phyloP scores from a whole-genome alignment of 768 basidiomycete species.

The Lactifluus subvellereus region DNA sequence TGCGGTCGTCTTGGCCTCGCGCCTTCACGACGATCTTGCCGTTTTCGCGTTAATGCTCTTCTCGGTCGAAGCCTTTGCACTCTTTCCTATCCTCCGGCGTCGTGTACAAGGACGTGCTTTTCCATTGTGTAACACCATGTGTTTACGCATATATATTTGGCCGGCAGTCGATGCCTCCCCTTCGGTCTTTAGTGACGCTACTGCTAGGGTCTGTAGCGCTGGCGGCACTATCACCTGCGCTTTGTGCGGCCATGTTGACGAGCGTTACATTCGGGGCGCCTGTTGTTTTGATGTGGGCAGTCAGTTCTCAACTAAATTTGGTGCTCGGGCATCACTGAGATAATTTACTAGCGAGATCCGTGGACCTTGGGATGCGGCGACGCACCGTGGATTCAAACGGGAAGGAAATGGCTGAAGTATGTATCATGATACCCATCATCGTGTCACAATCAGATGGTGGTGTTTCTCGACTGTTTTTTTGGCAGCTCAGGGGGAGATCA shows the following conservation, averaged over 20 bases:
- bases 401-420: neutral
- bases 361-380: constrained; percentile 87
- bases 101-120: constrained; percentile 53
- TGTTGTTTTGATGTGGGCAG: constrained; percentile 79
- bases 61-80: constrained; percentile 75
- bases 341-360: constrained; percentile 66
- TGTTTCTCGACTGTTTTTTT: constrained; percentile 27
- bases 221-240: constrained; percentile 48
- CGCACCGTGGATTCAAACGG: constrained; percentile 37
- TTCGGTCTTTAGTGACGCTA: constrained; percentile 52
- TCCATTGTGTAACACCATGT: constrained; percentile 15
- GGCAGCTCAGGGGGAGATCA: constrained; percentile 61
- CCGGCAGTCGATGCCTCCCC: constrained; percentile 41
- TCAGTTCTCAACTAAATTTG: constrained; percentile 25
- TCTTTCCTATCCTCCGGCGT: constrained; percentile 74
- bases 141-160: neutral
- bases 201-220: constrained; percentile 49
- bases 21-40: constrained; percentile 72
- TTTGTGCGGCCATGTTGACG: constrained; percentile 46
- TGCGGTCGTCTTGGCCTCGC: constrained; percentile 88
- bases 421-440: neutral
- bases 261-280: constrained; percentile 71
- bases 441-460: neutral
- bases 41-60: constrained; percentile 88
- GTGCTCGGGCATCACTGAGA: neutral